Base-by-base conservation (phyloP, 1,284 basidiomycete species). In the Tilletiaria anomala region DNA sequence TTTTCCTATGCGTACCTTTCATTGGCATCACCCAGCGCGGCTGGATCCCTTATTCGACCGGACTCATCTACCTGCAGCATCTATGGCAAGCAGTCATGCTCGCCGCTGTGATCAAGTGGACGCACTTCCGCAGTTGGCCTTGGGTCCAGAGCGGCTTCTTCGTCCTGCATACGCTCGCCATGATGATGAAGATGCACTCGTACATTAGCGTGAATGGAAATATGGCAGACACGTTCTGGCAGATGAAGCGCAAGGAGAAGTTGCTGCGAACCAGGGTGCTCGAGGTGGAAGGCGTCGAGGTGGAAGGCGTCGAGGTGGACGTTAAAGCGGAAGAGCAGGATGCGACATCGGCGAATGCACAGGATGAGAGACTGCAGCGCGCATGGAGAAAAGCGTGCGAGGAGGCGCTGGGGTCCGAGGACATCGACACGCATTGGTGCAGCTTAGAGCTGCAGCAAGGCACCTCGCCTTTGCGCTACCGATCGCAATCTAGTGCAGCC, bases 101-200 rank as follows among this genome's bases (percentile, higher is more conserved):
- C 6, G 50, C 43, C 2, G 15, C 29, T 3, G 63, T 65, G n/a
- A 57, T 63, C 49, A 48, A 54, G 24, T 66, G 61, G 61, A 48
- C 51, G 3, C 44, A 50, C 20, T 52, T 54, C 18, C 36, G 61
- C 40, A 76, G 87, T 54, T 96, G 88, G 89, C 87, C 86, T 29
- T 94, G 91, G 89, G 89, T 96, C 1, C 91, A 97, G 68, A 86
- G 86, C 0, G 89, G 89, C 6, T 96, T 88, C 70, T 73, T 96
- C 40, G 89, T 87, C 0, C 70, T 96, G n/a, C 91, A 89, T 67
- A 78, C 81, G 11, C 70, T 93, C 6, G 76, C 81, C 43, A 82
- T 91, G 79, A 77, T 91, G 55, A 93, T 93, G 87, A 93, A 93
- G 68, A 71, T 93, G 73, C 88, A 96, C 70, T 93, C 87, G 14